Conservation (phyloP, 345 rosid species). For the Viola odorata region DNA sequence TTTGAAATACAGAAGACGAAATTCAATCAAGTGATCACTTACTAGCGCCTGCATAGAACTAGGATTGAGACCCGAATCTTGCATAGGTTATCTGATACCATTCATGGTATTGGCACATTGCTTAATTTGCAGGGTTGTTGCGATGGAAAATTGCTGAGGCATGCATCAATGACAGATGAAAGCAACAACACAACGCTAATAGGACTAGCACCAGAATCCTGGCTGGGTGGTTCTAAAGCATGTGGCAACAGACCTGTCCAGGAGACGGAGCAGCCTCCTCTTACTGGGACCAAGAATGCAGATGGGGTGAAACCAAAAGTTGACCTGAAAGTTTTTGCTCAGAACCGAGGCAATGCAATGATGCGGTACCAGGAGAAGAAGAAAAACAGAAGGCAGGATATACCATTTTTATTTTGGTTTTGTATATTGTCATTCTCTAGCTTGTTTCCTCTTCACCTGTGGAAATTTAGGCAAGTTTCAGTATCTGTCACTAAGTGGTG, state of each 20-base stretch:
- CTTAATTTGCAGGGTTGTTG: conserved; percentile 11
- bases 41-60: neutral
- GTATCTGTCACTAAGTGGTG: neutral
- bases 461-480: neutral
- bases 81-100: neutral
- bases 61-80: neutral
- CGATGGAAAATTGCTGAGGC: conserved; percentile 8
- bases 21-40: neutral
- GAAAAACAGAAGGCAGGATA: conserved; percentile 23
- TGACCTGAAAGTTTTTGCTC: conserved; percentile 17
- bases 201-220: conserved; percentile 5
- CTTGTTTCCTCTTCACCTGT: neutral
- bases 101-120: neutral
- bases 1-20: no score
- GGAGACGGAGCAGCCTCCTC: conserved; percentile 1
- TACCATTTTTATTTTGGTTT: neutral
- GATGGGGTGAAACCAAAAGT: neutral
- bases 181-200: neutral
- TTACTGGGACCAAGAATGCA: neutral
- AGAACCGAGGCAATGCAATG: conserved; percentile 32
- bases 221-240: neutral
- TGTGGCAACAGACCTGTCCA: neutral
- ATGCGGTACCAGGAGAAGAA: conserved; percentile 37
- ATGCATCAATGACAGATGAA: neutral
- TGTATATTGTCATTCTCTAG: neutral